A percentile compares a stretch with the other conserved stretches of the same genome.
Conservation (phyloP, 2,329 filamentous ascomycete species). For the Pseudogymnoascus sp. region DNA sequence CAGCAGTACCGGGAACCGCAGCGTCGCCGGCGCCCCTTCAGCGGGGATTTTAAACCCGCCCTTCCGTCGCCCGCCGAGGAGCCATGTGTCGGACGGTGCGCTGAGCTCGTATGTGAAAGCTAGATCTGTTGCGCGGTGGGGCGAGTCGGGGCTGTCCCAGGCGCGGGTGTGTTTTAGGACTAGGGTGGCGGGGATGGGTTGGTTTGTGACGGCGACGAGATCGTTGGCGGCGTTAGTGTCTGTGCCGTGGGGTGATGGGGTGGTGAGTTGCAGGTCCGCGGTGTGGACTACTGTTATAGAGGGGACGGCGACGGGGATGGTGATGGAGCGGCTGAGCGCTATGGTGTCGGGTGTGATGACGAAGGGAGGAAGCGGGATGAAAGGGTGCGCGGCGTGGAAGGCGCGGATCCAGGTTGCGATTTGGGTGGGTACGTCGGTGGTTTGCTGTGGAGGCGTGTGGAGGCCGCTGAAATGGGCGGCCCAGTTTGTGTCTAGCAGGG, state of each 20-base stretch:
- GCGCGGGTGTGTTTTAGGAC: conserved; percentile 54
- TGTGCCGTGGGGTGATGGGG: conserved; percentile 20
- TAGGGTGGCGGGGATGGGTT: conserved; percentile 57
- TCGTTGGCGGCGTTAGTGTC: conserved; percentile 27
- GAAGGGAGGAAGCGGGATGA: conserved; percentile 21
- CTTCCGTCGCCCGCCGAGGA: conserved; percentile 73
- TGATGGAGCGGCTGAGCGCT: conserved; percentile 55
- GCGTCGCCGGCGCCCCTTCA: conserved; percentile 40
- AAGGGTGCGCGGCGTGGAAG: conserved; percentile 19
- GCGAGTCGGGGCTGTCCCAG: conserved; percentile 46
- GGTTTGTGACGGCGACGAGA: conserved; percentile 49
- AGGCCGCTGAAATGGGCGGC: conserved; percentile 43
- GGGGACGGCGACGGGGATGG: conserved; percentile 86
- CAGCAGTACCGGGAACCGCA: conserved; percentile 60
- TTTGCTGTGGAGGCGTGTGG: conserved; percentile 13
- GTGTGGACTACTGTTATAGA: conserved; percentile 77
- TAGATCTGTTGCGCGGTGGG: conserved; percentile 37
- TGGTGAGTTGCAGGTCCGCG: conserved; percentile 52
- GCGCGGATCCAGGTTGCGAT: conserved; percentile 21
- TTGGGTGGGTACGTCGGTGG: conserved; percentile 19
- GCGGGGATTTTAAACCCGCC: conserved; percentile 64
- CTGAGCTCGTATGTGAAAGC: conserved; percentile 81
- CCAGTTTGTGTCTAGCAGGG: conserved; percentile 43
- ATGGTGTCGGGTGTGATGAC: conserved; percentile 20
- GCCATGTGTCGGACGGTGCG: conserved; percentile 68